Conservation (phyloP, 148 eudicot species). For the Rhododendron kiyosumense region DNA sequence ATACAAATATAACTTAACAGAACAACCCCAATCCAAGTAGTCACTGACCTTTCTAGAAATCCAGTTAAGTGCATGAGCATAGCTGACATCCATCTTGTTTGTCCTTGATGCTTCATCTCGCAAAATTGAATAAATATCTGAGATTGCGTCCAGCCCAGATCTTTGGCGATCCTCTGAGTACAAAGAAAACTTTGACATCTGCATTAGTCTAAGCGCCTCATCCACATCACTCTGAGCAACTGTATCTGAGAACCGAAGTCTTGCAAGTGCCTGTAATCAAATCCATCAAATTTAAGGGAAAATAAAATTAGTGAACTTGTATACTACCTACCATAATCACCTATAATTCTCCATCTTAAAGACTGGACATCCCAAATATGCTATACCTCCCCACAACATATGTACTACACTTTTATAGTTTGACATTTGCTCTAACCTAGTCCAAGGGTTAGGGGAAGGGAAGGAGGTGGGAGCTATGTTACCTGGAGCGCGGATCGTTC, state of each 20-base stretch:
- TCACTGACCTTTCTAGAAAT: slow-evolving; percentile 88
- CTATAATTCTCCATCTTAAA: not conserved
- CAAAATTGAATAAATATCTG: slow-evolving; percentile 90
- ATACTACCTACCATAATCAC: not conserved
- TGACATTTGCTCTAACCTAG: not conserved
- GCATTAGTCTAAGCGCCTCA: slow-evolving; percentile 90
- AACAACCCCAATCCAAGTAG: not conserved
- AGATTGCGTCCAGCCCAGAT: slow-evolving; percentile 95
- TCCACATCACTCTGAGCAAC: slow-evolving; percentile 98
- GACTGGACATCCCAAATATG: not conserved
- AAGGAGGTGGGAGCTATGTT: not conserved
- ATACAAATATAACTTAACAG: not conserved
- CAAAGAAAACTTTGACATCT: slow-evolving; percentile 98
- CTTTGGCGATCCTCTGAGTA: slow-evolving; percentile 93
- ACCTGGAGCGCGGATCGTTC: too few species aligned
- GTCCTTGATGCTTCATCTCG: slow-evolving; percentile 94
- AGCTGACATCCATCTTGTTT: slow-evolving; percentile 75
- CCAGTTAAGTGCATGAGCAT: slow-evolving; percentile 96
- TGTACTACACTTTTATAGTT: not conserved
- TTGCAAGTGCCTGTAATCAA: slow-evolving; percentile 78
- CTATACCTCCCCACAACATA: not conserved
- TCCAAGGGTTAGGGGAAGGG: not conserved
- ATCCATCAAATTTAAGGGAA: not conserved
- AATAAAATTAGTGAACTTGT: not conserved
- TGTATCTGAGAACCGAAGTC: slow-evolving; percentile 78